These are phyloP conservation scores for Rubus idaeus DNA, from an alignment of 306 rosid species.

Conservation along the genomic window DNA sequence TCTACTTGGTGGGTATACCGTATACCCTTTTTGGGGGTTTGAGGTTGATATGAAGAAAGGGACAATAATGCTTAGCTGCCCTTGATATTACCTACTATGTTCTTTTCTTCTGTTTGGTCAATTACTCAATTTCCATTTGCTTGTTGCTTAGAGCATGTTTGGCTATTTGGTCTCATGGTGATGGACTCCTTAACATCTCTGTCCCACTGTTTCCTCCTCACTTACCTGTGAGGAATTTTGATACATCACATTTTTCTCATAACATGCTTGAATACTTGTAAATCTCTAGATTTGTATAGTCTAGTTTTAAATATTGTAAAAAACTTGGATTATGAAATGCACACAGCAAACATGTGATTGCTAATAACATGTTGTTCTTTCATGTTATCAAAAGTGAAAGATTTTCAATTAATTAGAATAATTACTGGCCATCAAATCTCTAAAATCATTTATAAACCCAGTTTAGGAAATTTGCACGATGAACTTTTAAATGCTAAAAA, in stretches of 20 bases:
- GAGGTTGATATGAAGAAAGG: slow-evolving; percentile 36
- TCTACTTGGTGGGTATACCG: slow-evolving; percentile 10
- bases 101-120: slow-evolving; percentile 51
- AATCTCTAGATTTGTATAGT: too few relatives aligned
- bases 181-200: not conserved
- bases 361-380: too few relatives aligned
- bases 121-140: slow-evolving; percentile 40
- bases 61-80: slow-evolving; percentile 51
- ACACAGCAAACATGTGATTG: too few relatives aligned
- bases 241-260: not conserved
- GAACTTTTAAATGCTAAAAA: too few relatives aligned
- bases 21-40: slow-evolving; percentile 10
- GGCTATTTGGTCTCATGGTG: not conserved
- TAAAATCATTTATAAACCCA: too few relatives aligned
- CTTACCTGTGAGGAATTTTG: not conserved
- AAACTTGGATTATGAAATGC: too few relatives aligned
- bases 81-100: slow-evolving; percentile 36
- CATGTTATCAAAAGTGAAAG: too few relatives aligned
- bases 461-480: too few relatives aligned
- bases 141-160: not conserved
- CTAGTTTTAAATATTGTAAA: too few relatives aligned
- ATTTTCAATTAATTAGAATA: too few relatives aligned
- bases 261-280: too few relatives aligned
- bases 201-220: not conserved
- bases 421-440: too few relatives aligned